Percentiles rank a stretch among this genome's conserved stretches.
Evolutionary conservation across 768 basidiomycete species (phyloP).

Genomic region (Mycena albidolilacea): DNA sequence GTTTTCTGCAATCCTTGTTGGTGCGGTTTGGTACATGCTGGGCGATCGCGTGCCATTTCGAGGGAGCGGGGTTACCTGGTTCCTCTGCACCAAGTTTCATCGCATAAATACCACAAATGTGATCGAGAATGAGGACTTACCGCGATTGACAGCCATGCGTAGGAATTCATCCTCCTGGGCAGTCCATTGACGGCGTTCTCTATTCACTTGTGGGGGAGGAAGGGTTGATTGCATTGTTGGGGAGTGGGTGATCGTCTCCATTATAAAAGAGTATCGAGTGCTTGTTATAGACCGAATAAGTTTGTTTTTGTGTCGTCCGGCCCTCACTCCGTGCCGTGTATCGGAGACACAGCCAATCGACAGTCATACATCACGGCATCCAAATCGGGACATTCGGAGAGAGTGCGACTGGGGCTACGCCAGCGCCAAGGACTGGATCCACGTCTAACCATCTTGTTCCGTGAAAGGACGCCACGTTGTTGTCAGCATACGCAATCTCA

Average conservation of each 20-base stretch:
- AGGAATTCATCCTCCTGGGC: conserved; percentile 55
- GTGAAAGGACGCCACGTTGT: neutral
- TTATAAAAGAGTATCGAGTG: conserved; percentile 4
- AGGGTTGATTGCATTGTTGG: conserved; percentile 17
- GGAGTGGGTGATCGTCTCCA: neutral
- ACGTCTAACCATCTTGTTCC: conserved; percentile 1
- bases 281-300: conserved; percentile 24
- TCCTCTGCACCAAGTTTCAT: conserved; percentile 57
- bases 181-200: conserved; percentile 33
- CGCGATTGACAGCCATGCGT: conserved; percentile 64
- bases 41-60: conserved; percentile 76
- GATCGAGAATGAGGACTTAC: conserved; percentile 44
- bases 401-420: neutral
- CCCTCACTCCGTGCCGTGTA: conserved; percentile 10
- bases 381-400: neutral
- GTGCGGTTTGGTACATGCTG: conserved; percentile 73
- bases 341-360: conserved; percentile 22
- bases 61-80: conserved; percentile 68
- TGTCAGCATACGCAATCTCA: too few species aligned
- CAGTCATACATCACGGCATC: conserved; percentile 23
- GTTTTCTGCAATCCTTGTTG: conserved; percentile 76
- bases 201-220: conserved; percentile 17
- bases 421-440: conserved; percentile 25
- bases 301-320: conserved; percentile 28
- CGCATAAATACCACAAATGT: conserved; percentile 37